A percentile compares a stretch with the other conserved stretches of the same genome.
phyloP scores from a whole-genome alignment of 768 basidiomycete genomes.

The Dentipellis sp. region DNA sequence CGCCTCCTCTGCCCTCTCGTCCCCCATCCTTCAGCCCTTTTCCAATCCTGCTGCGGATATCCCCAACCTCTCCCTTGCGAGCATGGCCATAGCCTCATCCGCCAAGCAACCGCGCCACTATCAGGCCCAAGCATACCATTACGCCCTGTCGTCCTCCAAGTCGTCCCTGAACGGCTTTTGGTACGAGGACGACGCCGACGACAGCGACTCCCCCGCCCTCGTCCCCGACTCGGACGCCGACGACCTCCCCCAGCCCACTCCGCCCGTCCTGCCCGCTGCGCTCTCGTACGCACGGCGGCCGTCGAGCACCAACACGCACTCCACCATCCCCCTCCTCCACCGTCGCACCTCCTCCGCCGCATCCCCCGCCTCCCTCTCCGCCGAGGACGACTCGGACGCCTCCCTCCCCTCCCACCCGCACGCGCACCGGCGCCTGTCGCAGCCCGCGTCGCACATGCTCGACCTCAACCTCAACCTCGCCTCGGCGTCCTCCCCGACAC shows the following conservation, averaged over 20 bases:
- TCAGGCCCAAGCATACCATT: neutral
- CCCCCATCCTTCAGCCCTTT: slow-evolving; percentile 12
- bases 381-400: neutral
- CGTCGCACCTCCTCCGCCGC: slow-evolving; percentile 10
- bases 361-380: slow-evolving; percentile 3
- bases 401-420: neutral
- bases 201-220: slow-evolving; percentile 1
- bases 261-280: neutral
- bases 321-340: slow-evolving; percentile 14
- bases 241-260: neutral
- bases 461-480: neutral
- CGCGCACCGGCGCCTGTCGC: neutral
- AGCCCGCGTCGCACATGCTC: neutral
- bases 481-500: neutral
- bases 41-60: slow-evolving; percentile 3
- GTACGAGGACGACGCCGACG: slow-evolving; percentile 12
- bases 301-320: slow-evolving; percentile 15
- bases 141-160: neutral
- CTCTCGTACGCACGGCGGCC: slow-evolving; percentile 16
- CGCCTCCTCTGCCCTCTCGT: slow-evolving; percentile 14
- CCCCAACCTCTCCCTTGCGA: slow-evolving; percentile 7
- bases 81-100: slow-evolving; percentile 3
- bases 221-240: slow-evolving; percentile 2
- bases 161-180: slow-evolving; percentile 6
- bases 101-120: slow-evolving; percentile 4